phyloP scores from a whole-genome alignment of 768 basidiomycete genomes.

The Serendipita vermifera region DNA sequence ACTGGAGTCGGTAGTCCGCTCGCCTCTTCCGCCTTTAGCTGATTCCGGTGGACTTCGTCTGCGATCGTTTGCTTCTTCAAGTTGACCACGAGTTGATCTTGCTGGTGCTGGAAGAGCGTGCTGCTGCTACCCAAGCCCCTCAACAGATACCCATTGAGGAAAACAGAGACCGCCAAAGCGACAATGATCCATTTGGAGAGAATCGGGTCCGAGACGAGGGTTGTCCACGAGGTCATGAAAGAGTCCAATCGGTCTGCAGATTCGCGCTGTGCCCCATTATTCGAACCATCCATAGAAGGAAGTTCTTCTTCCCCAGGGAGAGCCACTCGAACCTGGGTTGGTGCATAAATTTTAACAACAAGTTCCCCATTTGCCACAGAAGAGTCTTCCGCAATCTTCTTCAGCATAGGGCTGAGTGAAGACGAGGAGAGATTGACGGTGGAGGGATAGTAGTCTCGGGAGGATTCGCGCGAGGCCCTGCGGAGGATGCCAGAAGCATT shows the following conservation, averaged over 20 bases:
- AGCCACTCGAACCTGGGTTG: slow-evolving; percentile 20
- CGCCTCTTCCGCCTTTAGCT: too few relatives aligned
- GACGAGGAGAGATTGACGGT: slow-evolving; percentile 22
- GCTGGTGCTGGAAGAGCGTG: background rate
- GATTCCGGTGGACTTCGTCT: too few relatives aligned
- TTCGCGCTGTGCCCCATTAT: background rate
- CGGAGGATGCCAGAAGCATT: slow-evolving; percentile 18
- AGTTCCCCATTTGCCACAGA: slow-evolving; percentile 4
- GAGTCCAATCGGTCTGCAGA: slow-evolving; percentile 47
- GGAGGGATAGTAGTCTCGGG: slow-evolving; percentile 16
- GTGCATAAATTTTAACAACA: slow-evolving; percentile 13
- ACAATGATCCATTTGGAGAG: slow-evolving; percentile 92
- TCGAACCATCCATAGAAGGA: slow-evolving; percentile 14
- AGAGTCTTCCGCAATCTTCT: background rate
- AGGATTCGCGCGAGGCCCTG: slow-evolving; percentile 4
- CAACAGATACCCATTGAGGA: slow-evolving; percentile 85
- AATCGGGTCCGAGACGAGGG: slow-evolving; percentile 86
- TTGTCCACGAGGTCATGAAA: slow-evolving; percentile 85
- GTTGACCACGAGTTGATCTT: background rate
- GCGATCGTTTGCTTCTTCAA: too few relatives aligned
- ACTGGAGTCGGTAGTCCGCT: too few relatives aligned
- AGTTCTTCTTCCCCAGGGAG: slow-evolving; percentile 3
- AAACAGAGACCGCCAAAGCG: slow-evolving; percentile 69
- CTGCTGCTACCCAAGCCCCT: slow-evolving; percentile 37
- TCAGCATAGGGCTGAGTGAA: slow-evolving; percentile 24